Evolutionary conservation across 179 eudicot species (phyloP).

Genomic region (Camellia oleifera): DNA sequence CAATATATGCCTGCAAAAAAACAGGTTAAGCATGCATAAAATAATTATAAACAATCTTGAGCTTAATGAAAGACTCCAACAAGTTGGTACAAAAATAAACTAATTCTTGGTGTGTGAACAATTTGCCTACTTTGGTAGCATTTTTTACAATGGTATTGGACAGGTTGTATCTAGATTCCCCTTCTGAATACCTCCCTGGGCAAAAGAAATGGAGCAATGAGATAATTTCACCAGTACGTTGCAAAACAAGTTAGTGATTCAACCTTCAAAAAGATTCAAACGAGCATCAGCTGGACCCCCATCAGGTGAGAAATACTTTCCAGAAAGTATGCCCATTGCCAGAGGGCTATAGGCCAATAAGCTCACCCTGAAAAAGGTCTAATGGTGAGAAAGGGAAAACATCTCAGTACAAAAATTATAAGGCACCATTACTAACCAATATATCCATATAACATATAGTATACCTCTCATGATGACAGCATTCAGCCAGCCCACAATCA

Average conservation of each 20-base stretch:
- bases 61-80: conserved; percentile 4
- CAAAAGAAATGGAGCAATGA: conserved; percentile 9
- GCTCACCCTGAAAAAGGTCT: conserved; percentile 41
- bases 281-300: conserved; percentile 81
- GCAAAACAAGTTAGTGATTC: conserved; percentile 10
- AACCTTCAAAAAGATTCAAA: conserved; percentile 77
- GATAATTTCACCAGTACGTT: conserved; percentile 9
- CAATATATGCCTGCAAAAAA: conserved; percentile 69
- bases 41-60: neutral
- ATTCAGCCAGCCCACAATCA: conserved; percentile 84
- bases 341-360: conserved; percentile 95
- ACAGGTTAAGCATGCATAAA: conserved; percentile 2
- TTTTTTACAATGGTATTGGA: conserved; percentile 39
- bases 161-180: conserved; percentile 86
- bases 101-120: neutral
- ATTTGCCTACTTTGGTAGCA: conserved; percentile 52
- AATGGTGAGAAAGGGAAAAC: neutral
- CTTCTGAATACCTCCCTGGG: conserved; percentile 86
- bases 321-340: conserved; percentile 98
- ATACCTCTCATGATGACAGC: conserved; percentile 97
- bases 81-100: neutral
- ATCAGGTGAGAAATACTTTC: conserved; percentile 66
- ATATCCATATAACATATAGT: neutral
- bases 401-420: neutral
- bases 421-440: neutral